Evolutionary conservation across 2,329 filamentous ascomycete genomes (phyloP).

Genomic region (Fusarium udum): DNA sequence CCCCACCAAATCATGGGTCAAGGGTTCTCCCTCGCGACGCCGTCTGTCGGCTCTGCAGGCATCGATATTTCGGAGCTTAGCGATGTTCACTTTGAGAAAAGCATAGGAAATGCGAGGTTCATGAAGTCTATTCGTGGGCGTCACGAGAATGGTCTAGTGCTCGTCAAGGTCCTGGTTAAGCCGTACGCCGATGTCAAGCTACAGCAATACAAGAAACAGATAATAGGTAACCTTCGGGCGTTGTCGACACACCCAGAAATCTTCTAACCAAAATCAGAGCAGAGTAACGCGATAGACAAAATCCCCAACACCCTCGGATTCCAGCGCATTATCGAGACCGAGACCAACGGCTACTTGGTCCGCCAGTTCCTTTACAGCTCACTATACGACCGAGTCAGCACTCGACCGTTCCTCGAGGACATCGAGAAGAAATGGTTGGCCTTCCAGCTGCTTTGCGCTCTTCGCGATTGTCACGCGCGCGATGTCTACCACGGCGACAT

Average conservation of each 20-base stretch:
- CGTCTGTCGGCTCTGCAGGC: constrained; percentile 88
- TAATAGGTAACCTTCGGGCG: constrained; percentile 68
- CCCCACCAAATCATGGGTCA: constrained; percentile 77
- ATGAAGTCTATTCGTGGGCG: constrained; percentile 96
- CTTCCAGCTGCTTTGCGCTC: constrained; percentile 90
- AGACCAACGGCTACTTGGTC: constrained; percentile 90
- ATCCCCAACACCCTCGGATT: constrained; percentile 93
- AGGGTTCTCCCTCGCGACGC: constrained; percentile 92
- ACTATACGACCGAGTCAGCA: constrained; percentile 95
- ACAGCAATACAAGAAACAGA: constrained; percentile 78
- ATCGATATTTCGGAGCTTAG: constrained; percentile 94
- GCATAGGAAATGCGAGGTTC: constrained; percentile 89
- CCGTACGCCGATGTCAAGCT: constrained; percentile 85
- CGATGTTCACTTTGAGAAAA: constrained; percentile 91
- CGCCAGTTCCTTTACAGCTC: constrained; percentile 97
- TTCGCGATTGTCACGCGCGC: constrained; percentile 89
- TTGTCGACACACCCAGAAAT: no score
- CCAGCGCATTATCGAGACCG: constrained; percentile 90
- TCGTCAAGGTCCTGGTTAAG: constrained; percentile 96
- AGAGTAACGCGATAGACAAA: constrained; percentile 80
- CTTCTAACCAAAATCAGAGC: constrained; percentile 62
- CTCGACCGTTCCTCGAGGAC: constrained; percentile 93
- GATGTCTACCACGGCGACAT: constrained; percentile 97
- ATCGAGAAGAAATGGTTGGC: constrained; percentile 99
- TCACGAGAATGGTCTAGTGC: constrained; percentile 88